Percentiles rank a stretch among this genome's conserved stretches.
Conservation (phyloP, 73 alveolate species). For the Symbiodinium natans region DNA sequence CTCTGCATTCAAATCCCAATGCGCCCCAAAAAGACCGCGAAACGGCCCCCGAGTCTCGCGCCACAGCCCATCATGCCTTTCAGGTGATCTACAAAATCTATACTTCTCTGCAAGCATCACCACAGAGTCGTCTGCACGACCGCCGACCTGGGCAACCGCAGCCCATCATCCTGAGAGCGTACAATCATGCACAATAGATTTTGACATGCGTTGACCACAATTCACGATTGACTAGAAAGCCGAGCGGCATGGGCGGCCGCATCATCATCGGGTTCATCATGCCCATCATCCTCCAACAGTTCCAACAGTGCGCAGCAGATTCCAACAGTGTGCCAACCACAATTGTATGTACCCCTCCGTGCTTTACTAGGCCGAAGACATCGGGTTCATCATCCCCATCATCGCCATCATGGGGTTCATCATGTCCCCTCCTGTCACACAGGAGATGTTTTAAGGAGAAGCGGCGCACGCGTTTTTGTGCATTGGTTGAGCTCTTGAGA, state of each 20-base stretch:
- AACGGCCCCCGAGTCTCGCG: background rate
- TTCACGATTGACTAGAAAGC: background rate
- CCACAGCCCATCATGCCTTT: constrained; percentile 4
- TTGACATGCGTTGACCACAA: background rate
- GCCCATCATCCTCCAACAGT: background rate
- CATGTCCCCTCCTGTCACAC: background rate
- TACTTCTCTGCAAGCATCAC: no score
- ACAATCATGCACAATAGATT: no score
- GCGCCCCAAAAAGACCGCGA: no score
- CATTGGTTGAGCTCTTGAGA: no score
- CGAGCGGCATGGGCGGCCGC: background rate
- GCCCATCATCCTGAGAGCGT: background rate
- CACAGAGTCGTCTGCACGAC: background rate
- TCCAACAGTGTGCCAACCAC: background rate
- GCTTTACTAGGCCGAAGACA: background rate
- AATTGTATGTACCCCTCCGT: no score
- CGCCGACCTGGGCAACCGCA: background rate
- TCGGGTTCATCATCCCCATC: constrained; percentile 15
- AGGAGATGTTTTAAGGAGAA: no score
- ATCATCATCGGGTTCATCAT: constrained; percentile 15
- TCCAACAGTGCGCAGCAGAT: no score
- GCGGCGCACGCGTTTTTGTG: no score
- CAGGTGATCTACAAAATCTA: no score
- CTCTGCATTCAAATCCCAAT: no score
- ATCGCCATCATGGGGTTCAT: constrained; percentile 10